Base-by-base conservation (phyloP, 441 rosid species). In the Syzygium syzygioides region DNA sequence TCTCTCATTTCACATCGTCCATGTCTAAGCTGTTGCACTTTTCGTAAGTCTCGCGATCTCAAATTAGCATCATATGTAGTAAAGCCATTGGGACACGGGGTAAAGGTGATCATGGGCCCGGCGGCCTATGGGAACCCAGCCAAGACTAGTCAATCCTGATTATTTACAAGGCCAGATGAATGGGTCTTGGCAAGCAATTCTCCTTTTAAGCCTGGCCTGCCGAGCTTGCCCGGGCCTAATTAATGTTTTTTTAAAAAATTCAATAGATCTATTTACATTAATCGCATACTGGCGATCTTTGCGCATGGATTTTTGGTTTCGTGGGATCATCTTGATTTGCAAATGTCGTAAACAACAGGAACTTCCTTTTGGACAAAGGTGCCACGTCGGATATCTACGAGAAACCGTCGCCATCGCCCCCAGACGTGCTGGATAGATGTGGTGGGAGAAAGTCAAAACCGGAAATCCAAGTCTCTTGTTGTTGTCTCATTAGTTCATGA, bases 1-100 rank as follows among this genome's bases (percentile, higher is more conserved):
- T 4, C 5, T 62, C 37, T 62, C 34, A 7, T 3, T 5, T 62
- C 3, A 0, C 8, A n/a, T 62, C 10, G 0, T 62, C 2, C 37
- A 62, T n/a, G 18, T 62, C 5, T 62, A 7, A n/a, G 71, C 3
- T 15, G 5, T 62, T 62, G 19, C 2, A 2, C 2, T 62, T 62
- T 62, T n/a, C 20, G 15, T n/a, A 62, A 62, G 71, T n/a, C 10
- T 15, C 1, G 1, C 1, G 1, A n/a, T n/a, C 11, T 62, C 71
- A 62, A n/a, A 62, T 62, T 14, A 62, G 5, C 71, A 62, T 62
- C 19, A 30, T 9, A n/a, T n/a, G 20, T 14, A n/a, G 71, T 62
- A 14, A n/a, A 62, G 19, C 37, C 71, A n/a, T 62, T 62, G 10
- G 5, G 15, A 19, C n/a, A 10, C 1, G 3, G 37, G 71, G 19